These are phyloP conservation scores for Calophaca sinica DNA, from an alignment of 306 rosid genomes.

Conservation along the genomic window DNA sequence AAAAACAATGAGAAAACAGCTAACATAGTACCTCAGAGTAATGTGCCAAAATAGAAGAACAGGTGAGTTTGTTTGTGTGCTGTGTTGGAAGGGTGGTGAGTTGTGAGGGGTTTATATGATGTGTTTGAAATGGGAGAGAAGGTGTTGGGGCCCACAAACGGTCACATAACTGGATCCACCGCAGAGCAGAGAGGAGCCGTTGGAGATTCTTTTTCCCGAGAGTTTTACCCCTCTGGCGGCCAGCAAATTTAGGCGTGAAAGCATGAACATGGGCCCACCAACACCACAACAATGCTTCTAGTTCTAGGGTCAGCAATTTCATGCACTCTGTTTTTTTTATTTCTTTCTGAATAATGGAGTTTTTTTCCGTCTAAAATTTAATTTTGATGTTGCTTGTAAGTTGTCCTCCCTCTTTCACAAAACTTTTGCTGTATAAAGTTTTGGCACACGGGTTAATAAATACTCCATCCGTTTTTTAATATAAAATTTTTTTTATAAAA, in stretches of 20 bases:
- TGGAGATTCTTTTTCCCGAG: slow-evolving; percentile 50
- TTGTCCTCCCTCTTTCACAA: no score
- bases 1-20: neutral
- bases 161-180: slow-evolving; percentile 52
- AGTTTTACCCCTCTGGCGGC: slow-evolving; percentile 37
- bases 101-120: neutral
- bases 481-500: no score
- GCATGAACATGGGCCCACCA: slow-evolving; percentile 31
- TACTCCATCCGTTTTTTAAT: no score
- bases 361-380: neutral
- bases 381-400: no score
- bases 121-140: neutral
- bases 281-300: neutral
- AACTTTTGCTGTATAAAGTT: no score
- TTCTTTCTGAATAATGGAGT: neutral
- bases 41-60: neutral
- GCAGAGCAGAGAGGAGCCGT: slow-evolving; percentile 49
- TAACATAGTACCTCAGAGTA: slow-evolving; percentile 7
- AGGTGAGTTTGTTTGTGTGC: neutral
- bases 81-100: no score
- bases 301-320: neutral
- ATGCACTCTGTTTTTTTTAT: neutral
- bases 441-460: no score
- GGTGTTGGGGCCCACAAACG: slow-evolving; percentile 45
- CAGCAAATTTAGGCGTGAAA: slow-evolving; percentile 45